Percentiles rank a stretch among this genome's conserved stretches.
phyloP scores from a whole-genome alignment of 2,329 filamentous ascomycete genomes.

The Ophiosphaerella narmari region DNA sequence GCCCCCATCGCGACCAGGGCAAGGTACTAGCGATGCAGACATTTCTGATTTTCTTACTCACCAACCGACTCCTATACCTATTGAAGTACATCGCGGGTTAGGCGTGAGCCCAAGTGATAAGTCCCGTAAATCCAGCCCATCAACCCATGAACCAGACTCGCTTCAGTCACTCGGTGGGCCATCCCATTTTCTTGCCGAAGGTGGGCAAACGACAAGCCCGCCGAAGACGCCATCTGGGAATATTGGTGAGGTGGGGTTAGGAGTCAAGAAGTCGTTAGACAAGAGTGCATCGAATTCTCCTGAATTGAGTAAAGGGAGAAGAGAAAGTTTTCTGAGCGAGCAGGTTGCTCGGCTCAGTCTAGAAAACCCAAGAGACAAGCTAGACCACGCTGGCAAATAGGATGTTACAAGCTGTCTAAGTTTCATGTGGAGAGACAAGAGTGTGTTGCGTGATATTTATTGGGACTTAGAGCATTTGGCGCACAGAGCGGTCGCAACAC shows the following conservation, averaged over 20 bases:
- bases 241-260: constrained; percentile 31
- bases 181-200: constrained; percentile 15
- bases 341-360: constrained; percentile 38
- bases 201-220: constrained; percentile 20
- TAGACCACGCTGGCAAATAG: constrained; percentile 15
- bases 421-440: neutral
- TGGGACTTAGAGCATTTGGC: neutral
- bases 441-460: neutral
- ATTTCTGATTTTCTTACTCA: constrained; percentile 43
- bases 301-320: constrained; percentile 19
- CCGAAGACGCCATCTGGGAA: constrained; percentile 27
- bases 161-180: constrained; percentile 30
- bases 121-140: constrained; percentile 14
- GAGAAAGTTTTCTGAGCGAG: constrained; percentile 36
- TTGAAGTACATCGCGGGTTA: constrained; percentile 48
- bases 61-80: constrained; percentile 19
- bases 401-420: neutral
- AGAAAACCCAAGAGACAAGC: constrained; percentile 17
- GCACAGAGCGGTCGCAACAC: constrained; percentile 1
- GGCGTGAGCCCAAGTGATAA: constrained; percentile 29
- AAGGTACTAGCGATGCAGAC: constrained; percentile 47
- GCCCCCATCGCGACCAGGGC: constrained; percentile 19
- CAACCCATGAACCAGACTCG: constrained; percentile 34
- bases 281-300: constrained; percentile 20
- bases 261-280: constrained; percentile 40